These are phyloP conservation scores for Sporothrix phasma DNA, from an alignment of 2,329 filamentous ascomycete species.

Conservation along the genomic window DNA sequence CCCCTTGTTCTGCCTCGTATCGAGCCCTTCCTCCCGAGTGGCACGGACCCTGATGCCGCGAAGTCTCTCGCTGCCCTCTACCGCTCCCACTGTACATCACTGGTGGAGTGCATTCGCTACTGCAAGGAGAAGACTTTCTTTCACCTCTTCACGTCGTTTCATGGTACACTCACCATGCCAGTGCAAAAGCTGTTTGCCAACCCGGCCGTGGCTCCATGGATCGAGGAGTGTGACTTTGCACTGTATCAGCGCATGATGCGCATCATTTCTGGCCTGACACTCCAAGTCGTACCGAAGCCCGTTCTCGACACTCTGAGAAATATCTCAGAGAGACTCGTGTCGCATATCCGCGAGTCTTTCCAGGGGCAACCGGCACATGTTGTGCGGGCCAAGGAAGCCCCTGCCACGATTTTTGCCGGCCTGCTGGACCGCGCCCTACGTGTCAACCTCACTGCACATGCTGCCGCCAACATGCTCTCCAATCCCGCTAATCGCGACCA, in stretches of 20 bases:
- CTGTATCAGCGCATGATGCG: slow-evolving; percentile 97
- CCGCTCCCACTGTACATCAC: slow-evolving; percentile 85
- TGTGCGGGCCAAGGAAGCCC: slow-evolving; percentile 74
- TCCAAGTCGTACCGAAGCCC: slow-evolving; percentile 81
- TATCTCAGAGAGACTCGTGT: slow-evolving; percentile 71
- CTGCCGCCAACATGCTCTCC: slow-evolving; percentile 84
- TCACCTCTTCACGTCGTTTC: slow-evolving; percentile 87
- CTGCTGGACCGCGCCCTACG: slow-evolving; percentile 78
- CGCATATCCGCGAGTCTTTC: slow-evolving; percentile 77
- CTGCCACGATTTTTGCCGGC: slow-evolving; percentile 79
- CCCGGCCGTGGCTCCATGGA: slow-evolving; percentile 76
- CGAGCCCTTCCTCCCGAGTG: slow-evolving; percentile 64
- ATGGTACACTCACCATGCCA: slow-evolving; percentile 91
- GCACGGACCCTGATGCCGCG: slow-evolving; percentile 79
- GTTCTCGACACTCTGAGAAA: slow-evolving; percentile 80
- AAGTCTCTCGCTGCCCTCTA: slow-evolving; percentile 81
- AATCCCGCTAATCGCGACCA: slow-evolving; percentile 82
- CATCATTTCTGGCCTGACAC: slow-evolving; percentile 76
- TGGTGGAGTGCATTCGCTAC: slow-evolving; percentile 90
- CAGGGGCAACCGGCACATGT: slow-evolving; percentile 78
- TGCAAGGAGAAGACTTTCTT: slow-evolving; percentile 97
- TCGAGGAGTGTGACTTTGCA: slow-evolving; percentile 87
- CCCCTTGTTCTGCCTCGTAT: slow-evolving; percentile 77
- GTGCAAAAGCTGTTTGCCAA: slow-evolving; percentile 87
- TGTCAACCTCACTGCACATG: slow-evolving; percentile 88